These are phyloP conservation scores for Acanthamoeba rhysodes DNA, from an alignment of 208 protist species.

Conservation along the genomic window DNA sequence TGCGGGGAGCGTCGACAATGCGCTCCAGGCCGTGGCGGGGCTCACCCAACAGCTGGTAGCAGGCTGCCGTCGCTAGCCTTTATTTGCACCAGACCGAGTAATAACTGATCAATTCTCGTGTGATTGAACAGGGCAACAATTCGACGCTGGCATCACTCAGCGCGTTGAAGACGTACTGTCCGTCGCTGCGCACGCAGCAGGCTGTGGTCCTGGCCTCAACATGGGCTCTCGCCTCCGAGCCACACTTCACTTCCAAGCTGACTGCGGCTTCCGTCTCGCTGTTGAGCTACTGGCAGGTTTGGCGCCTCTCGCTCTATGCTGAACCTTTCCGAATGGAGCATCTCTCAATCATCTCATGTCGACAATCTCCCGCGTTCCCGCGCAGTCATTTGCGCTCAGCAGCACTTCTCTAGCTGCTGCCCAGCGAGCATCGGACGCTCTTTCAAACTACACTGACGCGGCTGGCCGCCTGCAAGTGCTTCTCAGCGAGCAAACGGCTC, in stretches of 20 bases:
- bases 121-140: not conserved
- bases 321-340: too few species aligned
- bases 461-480: not conserved
- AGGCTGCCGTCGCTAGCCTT: not conserved
- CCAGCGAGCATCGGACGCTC: not conserved
- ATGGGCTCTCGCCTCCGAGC: not conserved
- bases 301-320: not conserved
- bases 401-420: not conserved
- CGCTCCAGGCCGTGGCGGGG: not conserved
- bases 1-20: not conserved
- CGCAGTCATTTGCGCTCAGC: not conserved
- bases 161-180: not conserved
- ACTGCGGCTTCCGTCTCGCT: not conserved
- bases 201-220: not conserved
- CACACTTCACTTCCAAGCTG: not conserved
- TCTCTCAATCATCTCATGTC: not conserved
- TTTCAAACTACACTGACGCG: not conserved
- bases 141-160: not conserved
- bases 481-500: not conserved
- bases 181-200: conserved; percentile 7
- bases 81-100: not conserved
- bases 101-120: not conserved
- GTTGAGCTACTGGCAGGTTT: not conserved
- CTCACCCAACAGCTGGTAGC: not conserved
- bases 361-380: not conserved